Conservation (phyloP, 495 filamentous ascomycete genomes). For the Corynascus novoguineensis region DNA sequence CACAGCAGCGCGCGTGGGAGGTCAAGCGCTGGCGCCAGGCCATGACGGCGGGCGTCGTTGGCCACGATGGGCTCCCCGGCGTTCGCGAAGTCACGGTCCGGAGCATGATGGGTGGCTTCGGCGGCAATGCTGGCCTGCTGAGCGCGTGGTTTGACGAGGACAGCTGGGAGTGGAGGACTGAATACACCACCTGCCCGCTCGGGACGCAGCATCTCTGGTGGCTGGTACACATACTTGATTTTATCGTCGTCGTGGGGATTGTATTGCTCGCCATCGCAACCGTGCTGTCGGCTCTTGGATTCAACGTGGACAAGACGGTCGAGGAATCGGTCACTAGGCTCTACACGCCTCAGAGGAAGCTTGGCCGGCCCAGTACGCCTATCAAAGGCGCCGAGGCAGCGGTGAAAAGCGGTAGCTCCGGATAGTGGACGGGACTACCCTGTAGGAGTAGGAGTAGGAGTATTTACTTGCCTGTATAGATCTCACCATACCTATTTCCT, state of each 20-base stretch:
- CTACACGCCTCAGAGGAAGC: not conserved
- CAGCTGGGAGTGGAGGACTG: slow-evolving; percentile 69
- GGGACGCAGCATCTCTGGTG: slow-evolving; percentile 94
- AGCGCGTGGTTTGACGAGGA: slow-evolving; percentile 80
- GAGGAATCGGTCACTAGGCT: not conserved
- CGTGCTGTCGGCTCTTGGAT: slow-evolving; percentile 16
- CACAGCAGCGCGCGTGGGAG: slow-evolving; percentile 35
- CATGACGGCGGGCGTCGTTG: slow-evolving; percentile 25
- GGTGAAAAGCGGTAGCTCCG: not conserved
- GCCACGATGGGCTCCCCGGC: slow-evolving; percentile 40
- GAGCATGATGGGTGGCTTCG: slow-evolving; percentile 98
- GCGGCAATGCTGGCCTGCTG: slow-evolving; percentile 80
- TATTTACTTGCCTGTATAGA: not conserved
- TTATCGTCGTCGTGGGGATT: slow-evolving; percentile 46
- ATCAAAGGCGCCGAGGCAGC: not conserved
- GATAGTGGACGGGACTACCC: not conserved
- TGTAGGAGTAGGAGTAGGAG: not conserved
- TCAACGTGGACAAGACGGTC: slow-evolving; percentile 24
- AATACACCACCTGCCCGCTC: slow-evolving; percentile 67
- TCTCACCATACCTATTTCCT: not conserved
- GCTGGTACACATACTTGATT: slow-evolving; percentile 69
- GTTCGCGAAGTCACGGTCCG: slow-evolving; percentile 88
- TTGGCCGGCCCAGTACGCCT: not conserved
- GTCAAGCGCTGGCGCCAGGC: slow-evolving; percentile 41
- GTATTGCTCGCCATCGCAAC: slow-evolving; percentile 27